A percentile compares a stretch with the other conserved stretches of the same genome.
These are phyloP conservation scores for Acanthamoeba sp. DNA, from an alignment of 208 protist genomes.

Conservation along the genomic window DNA sequence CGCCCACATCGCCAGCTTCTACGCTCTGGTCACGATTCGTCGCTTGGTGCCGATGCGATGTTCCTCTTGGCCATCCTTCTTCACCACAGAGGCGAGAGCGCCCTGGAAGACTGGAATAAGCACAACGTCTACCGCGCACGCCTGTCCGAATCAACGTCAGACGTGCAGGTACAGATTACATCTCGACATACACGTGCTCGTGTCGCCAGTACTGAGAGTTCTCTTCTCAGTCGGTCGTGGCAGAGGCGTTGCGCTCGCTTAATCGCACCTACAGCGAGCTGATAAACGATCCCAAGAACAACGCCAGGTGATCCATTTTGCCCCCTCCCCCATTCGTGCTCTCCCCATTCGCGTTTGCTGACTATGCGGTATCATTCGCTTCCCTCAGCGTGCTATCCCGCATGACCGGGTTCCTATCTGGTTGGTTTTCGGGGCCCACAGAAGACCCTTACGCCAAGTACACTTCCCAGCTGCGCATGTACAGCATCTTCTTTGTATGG, in stretches of 20 bases:
- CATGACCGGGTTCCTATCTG: slow-evolving; percentile 7
- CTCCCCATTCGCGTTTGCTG: too few species aligned
- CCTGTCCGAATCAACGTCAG: not conserved
- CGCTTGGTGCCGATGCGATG: not conserved
- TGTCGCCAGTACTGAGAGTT: too few species aligned
- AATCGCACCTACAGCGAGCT: slow-evolving; percentile 11
- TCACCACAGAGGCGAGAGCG: not conserved
- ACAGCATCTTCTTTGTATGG: too few species aligned
- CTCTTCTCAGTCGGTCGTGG: not conserved
- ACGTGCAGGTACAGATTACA: not conserved
- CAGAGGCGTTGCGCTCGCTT: not conserved
- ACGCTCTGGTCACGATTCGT: not conserved
- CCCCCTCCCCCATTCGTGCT: too few species aligned
- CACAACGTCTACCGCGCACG: not conserved
- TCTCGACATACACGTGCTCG: too few species aligned
- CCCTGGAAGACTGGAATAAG: not conserved
- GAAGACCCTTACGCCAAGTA: slow-evolving; percentile 56
- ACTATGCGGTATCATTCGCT: too few species aligned
- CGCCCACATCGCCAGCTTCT: slow-evolving; percentile 68
- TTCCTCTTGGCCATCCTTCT: slow-evolving; percentile 49
- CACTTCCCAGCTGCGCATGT: not conserved
- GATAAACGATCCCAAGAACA: not conserved
- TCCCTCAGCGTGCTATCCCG: not conserved
- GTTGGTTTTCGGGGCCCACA: slow-evolving; percentile 6
- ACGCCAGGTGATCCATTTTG: too few species aligned